Percentiles rank a stretch among this genome's conserved stretches.
phyloP scores from a whole-genome alignment of 768 basidiomycete species.

The Gautieria morchelliformis region DNA sequence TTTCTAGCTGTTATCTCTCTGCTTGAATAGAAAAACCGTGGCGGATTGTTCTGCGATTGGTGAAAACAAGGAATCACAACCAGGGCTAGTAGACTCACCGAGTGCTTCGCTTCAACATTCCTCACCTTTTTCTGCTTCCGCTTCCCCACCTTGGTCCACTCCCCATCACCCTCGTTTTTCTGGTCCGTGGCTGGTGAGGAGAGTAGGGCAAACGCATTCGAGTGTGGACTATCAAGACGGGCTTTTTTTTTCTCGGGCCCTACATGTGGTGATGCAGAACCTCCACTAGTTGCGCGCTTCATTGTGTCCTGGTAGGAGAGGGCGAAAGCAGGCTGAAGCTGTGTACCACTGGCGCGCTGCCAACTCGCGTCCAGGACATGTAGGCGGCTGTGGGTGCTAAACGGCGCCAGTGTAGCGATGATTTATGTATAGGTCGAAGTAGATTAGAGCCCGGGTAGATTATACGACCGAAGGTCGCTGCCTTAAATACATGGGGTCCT shows the following conservation, averaged over 20 bases:
- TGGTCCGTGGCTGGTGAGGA: constrained; percentile 10
- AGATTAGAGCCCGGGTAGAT: too few species aligned
- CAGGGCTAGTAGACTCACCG: constrained; percentile 38
- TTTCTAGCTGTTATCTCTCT: constrained; percentile 64
- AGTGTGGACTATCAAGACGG: neutral
- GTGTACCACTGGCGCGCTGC: neutral
- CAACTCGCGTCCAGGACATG: neutral
- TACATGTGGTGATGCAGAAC: constrained; percentile 1
- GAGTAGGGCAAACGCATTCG: neutral
- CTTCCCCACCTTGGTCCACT: constrained; percentile 66
- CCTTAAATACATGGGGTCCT: too few species aligned
- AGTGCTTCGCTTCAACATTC: constrained; percentile 45
- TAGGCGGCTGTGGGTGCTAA: too few species aligned
- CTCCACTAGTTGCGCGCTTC: constrained; percentile 4
- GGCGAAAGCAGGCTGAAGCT: neutral
- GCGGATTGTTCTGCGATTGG: constrained; percentile 39
- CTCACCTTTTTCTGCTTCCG: constrained; percentile 61
- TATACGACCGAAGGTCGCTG: too few species aligned
- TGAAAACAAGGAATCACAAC: neutral
- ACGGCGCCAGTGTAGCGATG: too few species aligned
- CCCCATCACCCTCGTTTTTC: constrained; percentile 21
- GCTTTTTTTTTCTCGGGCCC: neutral
- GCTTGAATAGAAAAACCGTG: constrained; percentile 75
- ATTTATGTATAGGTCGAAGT: too few species aligned
- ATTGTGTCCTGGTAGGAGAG: neutral